These are phyloP conservation scores for Sugiyamaella neomexicana DNA, from an alignment of 1,139 yeast species.

Conservation along the genomic window DNA sequence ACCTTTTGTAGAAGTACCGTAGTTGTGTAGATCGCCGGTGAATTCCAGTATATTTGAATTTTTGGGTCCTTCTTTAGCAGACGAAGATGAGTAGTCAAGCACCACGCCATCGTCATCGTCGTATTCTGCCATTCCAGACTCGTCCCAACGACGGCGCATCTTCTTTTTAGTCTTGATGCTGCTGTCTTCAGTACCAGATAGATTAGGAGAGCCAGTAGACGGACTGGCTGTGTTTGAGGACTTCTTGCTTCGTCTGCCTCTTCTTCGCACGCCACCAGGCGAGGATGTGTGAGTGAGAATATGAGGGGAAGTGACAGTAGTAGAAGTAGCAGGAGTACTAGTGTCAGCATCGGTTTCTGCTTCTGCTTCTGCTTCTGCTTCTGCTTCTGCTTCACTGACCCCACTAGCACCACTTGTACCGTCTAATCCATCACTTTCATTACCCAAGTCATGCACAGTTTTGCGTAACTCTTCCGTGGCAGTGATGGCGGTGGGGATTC, in stretches of 20 bases:
- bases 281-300: neutral
- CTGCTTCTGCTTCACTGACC: neutral
- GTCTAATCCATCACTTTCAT: neutral
- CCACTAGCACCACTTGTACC: neutral
- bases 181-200: slow-evolving; percentile 24
- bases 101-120: slow-evolving; percentile 36
- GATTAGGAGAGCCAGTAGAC: slow-evolving; percentile 17
- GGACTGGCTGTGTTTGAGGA: slow-evolving; percentile 4
- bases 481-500: slow-evolving; percentile 4
- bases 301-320: slow-evolving; percentile 3
- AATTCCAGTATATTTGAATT: slow-evolving; percentile 42
- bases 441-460: neutral
- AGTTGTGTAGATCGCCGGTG: slow-evolving; percentile 48
- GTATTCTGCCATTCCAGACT: slow-evolving; percentile 50
- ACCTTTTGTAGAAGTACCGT: slow-evolving; percentile 47
- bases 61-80: slow-evolving; percentile 25
- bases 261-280: slow-evolving; percentile 21
- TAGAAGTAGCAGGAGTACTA: slow-evolving; percentile 19
- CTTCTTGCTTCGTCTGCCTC: slow-evolving; percentile 27
- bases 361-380: neutral
- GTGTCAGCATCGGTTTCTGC: neutral
- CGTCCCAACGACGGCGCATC: slow-evolving; percentile 50
- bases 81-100: slow-evolving; percentile 53
- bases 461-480: no score
- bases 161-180: slow-evolving; percentile 39